Base-by-base conservation (phyloP, 805 yeast species). In the Peterozyma xylosa region DNA sequence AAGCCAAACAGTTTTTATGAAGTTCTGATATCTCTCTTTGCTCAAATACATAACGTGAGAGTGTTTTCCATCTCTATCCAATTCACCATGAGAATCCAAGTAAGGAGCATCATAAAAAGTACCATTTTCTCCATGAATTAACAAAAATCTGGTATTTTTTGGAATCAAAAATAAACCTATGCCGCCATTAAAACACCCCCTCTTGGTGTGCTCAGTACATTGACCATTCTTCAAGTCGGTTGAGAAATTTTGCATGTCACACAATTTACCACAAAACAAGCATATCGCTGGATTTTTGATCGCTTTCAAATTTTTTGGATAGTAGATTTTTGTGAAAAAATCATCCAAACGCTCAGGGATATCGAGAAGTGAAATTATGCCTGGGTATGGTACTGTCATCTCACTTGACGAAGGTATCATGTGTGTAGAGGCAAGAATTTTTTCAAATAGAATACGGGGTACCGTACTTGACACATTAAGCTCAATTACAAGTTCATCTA, bases 21-120 rank as follows among this genome's bases (percentile, higher is more conserved):
- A 71, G 36, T 80, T 77, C 17, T 80, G 78, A 55, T 88, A 91
- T 42, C 86, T 70, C 3, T 64, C 63, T 36, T 64, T 60, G 59
- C 79, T 78, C 45, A 93, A 66, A 48, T 71, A 79, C 43, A 90
- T 76, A 0, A 95, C 86, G 42, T 88, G 76, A 1, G 82, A 82
- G 39, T 80, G 78, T 63, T 78, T 84, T 50, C 78, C 68, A 42
- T 82, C 90, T 37, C 80, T 82, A 41, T 90, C 88, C 13, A 80
- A 62, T 54, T 90, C 97, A 1, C 97, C 97, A 59, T 88, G 95
- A 33, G 72, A 71, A 58, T 90, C 96, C 33, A 86, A 63, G 56
- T 81, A 91, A 0, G 98, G 98, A 2, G 95, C 83, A 32, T 79
- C 80, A 48, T 77, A 71, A 58, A 91, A 91, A 1, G 96, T 78